phyloP scores from a whole-genome alignment of 169 alveolate genomes.

The Plasmodium gaboni region DNA sequence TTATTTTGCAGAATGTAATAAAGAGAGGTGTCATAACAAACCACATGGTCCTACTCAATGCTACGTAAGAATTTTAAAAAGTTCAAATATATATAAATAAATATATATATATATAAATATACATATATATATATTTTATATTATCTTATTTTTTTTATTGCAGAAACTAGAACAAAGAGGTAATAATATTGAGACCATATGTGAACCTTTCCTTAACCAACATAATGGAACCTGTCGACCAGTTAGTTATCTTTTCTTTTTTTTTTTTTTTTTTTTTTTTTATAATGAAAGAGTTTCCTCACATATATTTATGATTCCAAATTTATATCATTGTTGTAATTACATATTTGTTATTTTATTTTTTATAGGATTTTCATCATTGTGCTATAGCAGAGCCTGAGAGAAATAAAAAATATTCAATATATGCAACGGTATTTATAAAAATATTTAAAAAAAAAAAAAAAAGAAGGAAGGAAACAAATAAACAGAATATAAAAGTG shows the following conservation, averaged over 20 bases:
- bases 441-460: background rate
- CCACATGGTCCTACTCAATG: constrained; percentile 55
- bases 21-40: constrained; percentile 15
- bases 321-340: background rate
- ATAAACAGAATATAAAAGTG: background rate
- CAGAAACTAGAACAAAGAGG: constrained; percentile 62
- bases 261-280: background rate
- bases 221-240: constrained; percentile 31
- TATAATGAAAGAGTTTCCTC: background rate
- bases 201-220: constrained; percentile 30
- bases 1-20: constrained; percentile 12
- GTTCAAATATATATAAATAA: background rate
- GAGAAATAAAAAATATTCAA: constrained; percentile 45
- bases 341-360: background rate
- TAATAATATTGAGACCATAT: constrained; percentile 22
- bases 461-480: background rate
- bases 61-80: constrained; percentile 14
- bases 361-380: constrained; percentile 21
- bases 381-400: constrained; percentile 68
- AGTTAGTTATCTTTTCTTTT: background rate
- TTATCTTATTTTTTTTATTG: background rate
- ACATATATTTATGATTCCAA: background rate
- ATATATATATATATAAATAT: background rate
- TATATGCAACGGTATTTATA: constrained; percentile 16
- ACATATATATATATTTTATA: background rate